A percentile compares a stretch with the other conserved stretches of the same genome.
These are phyloP conservation scores for Xylariaceae sp. DNA, from an alignment of 2,329 filamentous ascomycete genomes.

Conservation along the genomic window DNA sequence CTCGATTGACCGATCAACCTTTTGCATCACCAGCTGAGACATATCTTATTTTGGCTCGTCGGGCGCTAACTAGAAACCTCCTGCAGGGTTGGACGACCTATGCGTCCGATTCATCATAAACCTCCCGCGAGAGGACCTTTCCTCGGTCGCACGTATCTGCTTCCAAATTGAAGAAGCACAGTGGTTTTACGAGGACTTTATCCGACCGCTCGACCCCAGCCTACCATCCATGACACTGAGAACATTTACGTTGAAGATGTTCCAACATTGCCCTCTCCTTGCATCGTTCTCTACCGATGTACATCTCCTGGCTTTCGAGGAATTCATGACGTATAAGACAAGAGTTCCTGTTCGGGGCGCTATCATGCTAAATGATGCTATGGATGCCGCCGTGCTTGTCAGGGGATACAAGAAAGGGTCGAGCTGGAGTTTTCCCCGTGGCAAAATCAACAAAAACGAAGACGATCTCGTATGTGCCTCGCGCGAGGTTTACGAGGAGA, in stretches of 20 bases:
- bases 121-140: constrained; percentile 83
- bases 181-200: constrained; percentile 99
- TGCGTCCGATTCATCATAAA: constrained; percentile 98
- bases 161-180: constrained; percentile 99
- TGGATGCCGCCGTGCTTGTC: constrained; percentile 90
- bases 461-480: constrained; percentile 89
- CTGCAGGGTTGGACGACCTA: constrained; percentile 85
- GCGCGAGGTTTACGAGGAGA: constrained; percentile 94
- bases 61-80: constrained; percentile 16
- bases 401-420: constrained; percentile 97
- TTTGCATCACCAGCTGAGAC: neutral
- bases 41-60: neutral
- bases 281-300: constrained; percentile 72
- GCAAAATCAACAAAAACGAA: constrained; percentile 98
- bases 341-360: constrained; percentile 89
- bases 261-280: constrained; percentile 87
- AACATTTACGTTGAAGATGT: constrained; percentile 83
- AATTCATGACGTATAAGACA: constrained; percentile 92
- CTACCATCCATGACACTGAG: constrained; percentile 82
- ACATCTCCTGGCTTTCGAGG: constrained; percentile 77
- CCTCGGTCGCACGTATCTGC: constrained; percentile 87
- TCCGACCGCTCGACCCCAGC: constrained; percentile 78
- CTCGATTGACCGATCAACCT: neutral
- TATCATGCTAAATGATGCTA: constrained; percentile 85
- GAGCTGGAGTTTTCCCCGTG: constrained; percentile 93